Evolutionary conservation across 768 basidiomycete genomes (phyloP), one percentile per base, ranked within the genome.

Genomic region (Baorangia bicolor): DNA sequence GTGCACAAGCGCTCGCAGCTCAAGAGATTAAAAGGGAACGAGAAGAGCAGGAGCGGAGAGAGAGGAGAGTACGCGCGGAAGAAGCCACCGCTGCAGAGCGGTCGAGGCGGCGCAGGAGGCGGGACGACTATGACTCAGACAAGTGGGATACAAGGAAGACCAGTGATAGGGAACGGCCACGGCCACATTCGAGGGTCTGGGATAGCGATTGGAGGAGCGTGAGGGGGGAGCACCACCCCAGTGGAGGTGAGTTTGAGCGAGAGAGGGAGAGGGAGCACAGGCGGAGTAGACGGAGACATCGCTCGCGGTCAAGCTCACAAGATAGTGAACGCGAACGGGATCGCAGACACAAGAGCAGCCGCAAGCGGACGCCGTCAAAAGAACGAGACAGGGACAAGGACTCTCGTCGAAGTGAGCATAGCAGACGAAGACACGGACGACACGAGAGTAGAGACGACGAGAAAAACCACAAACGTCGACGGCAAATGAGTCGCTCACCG

Each of bases 71-170:
- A 3, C 77, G 92, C 3, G 92, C 91, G 0, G 82, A 88, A 65
- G 92, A 94, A 70, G 91, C 91, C 28, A 81, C 76, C 5, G 81
- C 81, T 38, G 90, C 88, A 3, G 86, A 86, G 69, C 78, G 81
- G 56, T 70, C 81, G 59, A 70, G 81, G 53, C 60, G 71, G 33
- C 72, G 77, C 44, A 62, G 68, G 45, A 69, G 67, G 62, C 70
- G 70, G 45, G 70, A 69, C 31, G 65, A 55, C 21, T 43, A 59
- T 41, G 71, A 53, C 61, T 60, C 58, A 37, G 72, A 58, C 59
- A 68, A 37, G 58, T 70, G 60, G 68, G 74, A 56, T 64, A 59
- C 76, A 44, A 67, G 74, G 25, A 82, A 79, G 61, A 64, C 66
- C 20, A 64, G 68, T 60, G 69, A 69, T 21, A 61, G 65, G 78